Percentiles rank a stretch among this genome's conserved stretches.
These are phyloP conservation scores for Lactarius indigo DNA, from an alignment of 768 basidiomycete genomes.

Conservation along the genomic window DNA sequence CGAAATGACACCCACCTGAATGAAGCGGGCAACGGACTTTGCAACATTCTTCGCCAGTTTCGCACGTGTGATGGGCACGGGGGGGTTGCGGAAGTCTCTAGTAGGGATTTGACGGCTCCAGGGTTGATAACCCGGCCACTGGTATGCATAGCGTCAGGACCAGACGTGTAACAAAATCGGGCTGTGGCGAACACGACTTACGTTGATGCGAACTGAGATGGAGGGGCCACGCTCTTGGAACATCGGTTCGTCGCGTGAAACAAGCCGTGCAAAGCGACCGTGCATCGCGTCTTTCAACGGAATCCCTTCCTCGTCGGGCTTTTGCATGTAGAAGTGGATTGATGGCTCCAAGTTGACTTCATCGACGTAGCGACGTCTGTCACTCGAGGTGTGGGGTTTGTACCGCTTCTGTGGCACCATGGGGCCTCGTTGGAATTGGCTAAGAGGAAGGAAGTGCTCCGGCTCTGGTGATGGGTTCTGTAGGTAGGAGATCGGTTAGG, in stretches of 20 bases:
- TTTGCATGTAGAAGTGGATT: conserved; percentile 56
- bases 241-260: conserved; percentile 58
- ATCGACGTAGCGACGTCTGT: conserved; percentile 71
- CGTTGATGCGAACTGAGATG: conserved; percentile 76
- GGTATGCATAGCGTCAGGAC: conserved; percentile 14
- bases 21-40: conserved; percentile 70
- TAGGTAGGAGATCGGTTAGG: neutral
- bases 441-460: conserved; percentile 16
- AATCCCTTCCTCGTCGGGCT: conserved; percentile 58
- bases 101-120: conserved; percentile 85
- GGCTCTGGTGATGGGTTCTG: conserved; percentile 18
- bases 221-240: conserved; percentile 74
- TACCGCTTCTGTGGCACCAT: conserved; percentile 69
- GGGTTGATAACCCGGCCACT: conserved; percentile 80
- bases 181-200: conserved; percentile 31
- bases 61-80: conserved; percentile 68
- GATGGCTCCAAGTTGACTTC: conserved; percentile 62
- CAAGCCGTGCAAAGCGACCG: conserved; percentile 52
- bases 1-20: conserved; percentile 41
- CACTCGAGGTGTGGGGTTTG: conserved; percentile 72
- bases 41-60: conserved; percentile 80
- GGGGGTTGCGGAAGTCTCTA: conserved; percentile 74
- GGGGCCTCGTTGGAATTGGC: conserved; percentile 30
- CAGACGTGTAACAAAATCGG: conserved; percentile 5
- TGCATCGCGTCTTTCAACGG: conserved; percentile 60